These are phyloP conservation scores for Eimeria falciformis DNA, from an alignment of 169 alveolate genomes.

Conservation along the genomic window DNA sequence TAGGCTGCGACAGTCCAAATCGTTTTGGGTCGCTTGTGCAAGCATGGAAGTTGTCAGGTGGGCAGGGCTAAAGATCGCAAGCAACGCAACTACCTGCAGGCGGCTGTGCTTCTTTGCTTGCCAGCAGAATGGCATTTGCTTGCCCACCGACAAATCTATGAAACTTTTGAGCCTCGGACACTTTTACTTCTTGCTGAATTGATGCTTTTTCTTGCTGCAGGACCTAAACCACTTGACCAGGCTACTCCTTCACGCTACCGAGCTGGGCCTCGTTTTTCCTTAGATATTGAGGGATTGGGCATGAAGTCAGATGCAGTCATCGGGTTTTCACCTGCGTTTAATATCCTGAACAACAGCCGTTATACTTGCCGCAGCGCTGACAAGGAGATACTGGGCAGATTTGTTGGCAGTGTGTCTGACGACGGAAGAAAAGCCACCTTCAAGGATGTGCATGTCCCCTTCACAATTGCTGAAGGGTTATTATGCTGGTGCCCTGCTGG, in stretches of 20 bases:
- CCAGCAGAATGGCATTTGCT: background rate
- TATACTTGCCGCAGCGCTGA: slow-evolving; percentile 55
- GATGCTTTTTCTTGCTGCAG: slow-evolving; percentile 28
- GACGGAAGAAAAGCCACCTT: slow-evolving; percentile 41
- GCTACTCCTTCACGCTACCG: slow-evolving; percentile 25
- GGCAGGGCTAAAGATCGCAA: background rate
- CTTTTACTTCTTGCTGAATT: no score
- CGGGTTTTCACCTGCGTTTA: slow-evolving; percentile 28
- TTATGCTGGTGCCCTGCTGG: slow-evolving; percentile 70
- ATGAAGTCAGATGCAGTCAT: background rate
- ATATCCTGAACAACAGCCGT: slow-evolving; percentile 18
- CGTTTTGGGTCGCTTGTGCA: slow-evolving; percentile 41
- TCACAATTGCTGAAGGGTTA: slow-evolving; percentile 25
- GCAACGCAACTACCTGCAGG: no score
- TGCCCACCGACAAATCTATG: background rate
- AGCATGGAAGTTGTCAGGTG: slow-evolving; percentile 43
- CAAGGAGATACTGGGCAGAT: slow-evolving; percentile 25
- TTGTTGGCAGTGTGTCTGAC: slow-evolving; percentile 34
- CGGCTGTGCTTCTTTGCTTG: background rate
- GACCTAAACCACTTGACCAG: slow-evolving; percentile 36
- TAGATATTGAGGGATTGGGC: slow-evolving; percentile 23
- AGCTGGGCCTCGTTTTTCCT: slow-evolving; percentile 36
- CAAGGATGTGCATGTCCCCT: slow-evolving; percentile 31
- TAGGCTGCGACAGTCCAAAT: slow-evolving; percentile 42
- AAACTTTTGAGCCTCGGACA: no score